These are phyloP conservation scores for Sanghuangporus sanghuang DNA, from an alignment of 1,284 basidiomycete species.

Conservation along the genomic window DNA sequence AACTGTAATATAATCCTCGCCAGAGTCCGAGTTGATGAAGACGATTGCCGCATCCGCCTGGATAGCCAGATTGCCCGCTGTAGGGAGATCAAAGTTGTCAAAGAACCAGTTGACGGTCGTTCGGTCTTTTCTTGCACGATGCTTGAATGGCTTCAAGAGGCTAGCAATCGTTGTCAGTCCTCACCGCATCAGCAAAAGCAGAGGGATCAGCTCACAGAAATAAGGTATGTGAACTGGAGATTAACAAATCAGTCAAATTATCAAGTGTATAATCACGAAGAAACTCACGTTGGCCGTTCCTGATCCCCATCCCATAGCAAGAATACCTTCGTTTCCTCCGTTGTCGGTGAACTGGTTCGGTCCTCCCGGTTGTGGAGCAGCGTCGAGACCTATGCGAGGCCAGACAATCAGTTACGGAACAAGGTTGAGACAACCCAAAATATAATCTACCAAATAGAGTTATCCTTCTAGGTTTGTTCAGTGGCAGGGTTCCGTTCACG, in stretches of 20 bases:
- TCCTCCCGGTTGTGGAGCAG: constrained; percentile 61
- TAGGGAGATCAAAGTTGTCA: constrained; percentile 56
- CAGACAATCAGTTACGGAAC: constrained; percentile 4
- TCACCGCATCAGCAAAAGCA: neutral
- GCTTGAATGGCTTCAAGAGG: constrained; percentile 72
- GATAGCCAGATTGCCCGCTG: constrained; percentile 45
- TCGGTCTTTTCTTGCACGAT: constrained; percentile 52
- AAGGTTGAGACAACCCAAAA: constrained; percentile 21
- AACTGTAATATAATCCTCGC: constrained; percentile 72
- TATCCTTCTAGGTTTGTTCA: constrained; percentile 53
- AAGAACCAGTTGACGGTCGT: constrained; percentile 57
- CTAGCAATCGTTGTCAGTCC: constrained; percentile 22
- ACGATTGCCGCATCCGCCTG: constrained; percentile 63
- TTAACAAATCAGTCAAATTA: constrained; percentile 33
- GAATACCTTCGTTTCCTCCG: constrained; percentile 59
- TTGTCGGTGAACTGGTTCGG: constrained; percentile 72
- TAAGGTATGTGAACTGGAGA: constrained; percentile 48
- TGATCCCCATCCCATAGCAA: constrained; percentile 83
- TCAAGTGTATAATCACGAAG: neutral
- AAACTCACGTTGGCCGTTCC: constrained; percentile 31
- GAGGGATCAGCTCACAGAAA: constrained; percentile 37
- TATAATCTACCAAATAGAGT: constrained; percentile 44
- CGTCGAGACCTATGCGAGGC: constrained; percentile 48
- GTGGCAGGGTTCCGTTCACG: constrained; percentile 54
- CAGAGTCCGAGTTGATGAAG: constrained; percentile 70